Base-by-base conservation (phyloP, 345 rosid genomes). In the Aquilaria yunnanensis region DNA sequence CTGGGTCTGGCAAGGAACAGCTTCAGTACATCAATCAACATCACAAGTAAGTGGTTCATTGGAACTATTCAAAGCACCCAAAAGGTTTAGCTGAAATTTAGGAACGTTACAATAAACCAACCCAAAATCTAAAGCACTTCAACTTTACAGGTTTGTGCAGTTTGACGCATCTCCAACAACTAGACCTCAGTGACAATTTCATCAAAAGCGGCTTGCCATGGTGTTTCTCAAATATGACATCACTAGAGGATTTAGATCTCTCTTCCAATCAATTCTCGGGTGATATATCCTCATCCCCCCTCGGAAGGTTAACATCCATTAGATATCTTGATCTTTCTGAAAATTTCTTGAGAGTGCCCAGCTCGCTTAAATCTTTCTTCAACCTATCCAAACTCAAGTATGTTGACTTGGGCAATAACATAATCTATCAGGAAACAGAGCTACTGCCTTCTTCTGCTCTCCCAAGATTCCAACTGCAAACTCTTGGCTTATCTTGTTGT, bases 301-400 rank as follows among this genome's bases (percentile, higher is more conserved):
- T 61, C 0, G 32, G 29, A 34, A 8, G 8, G 34, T n/a, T 61
- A 0, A 34, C 46, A 12, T 68, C 66, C 43, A 43, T 68, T 12
- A 11, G 14, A 54, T 0, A 4, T 2, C 47, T 68, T 9, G 0
- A 0, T 3, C 48, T 68, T 37, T 47, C 31, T 9, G 12, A 55
- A 12, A 68, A 68, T 61, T 50, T 32, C 0, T 61, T 68, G 10
- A 61, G 56, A 47, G 34, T 68, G 2, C 72, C 72, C 54, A 48
- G 23, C 9, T 47, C 66, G 12, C 51, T 68, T 13, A 1, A 2
- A 1, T 49, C 71, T 6, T 55, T 68, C 4, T 60, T 53, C n/a
- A 61, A 68, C 37, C 56, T 3, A 37, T 37, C 43, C 43, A 37
- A 37, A 1, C 43, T 37, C 43, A 5, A 37, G 43, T 37, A 37